Evolutionary conservation across 2,329 filamentous ascomycete species (phyloP).

Genomic region (Pseudocercospora macadamiae): DNA sequence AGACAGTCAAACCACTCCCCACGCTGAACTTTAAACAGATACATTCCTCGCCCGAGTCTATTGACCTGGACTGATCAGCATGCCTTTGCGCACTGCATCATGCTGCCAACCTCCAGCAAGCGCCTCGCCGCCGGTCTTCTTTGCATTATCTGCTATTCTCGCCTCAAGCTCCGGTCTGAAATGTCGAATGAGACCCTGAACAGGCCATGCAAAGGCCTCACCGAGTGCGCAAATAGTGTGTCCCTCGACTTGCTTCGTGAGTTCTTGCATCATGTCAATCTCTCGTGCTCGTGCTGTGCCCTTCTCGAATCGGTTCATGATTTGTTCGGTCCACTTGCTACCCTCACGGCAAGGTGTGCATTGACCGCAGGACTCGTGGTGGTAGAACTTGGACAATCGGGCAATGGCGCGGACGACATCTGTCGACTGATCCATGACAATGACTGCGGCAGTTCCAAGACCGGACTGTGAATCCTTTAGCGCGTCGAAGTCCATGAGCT

Average conservation of each 20-base stretch:
- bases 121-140: constrained; percentile 71
- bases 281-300: constrained; percentile 86
- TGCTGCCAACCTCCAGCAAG: constrained; percentile 88
- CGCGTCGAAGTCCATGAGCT: constrained; percentile 98
- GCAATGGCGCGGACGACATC: constrained; percentile 94
- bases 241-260: constrained; percentile 98
- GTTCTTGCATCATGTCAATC: constrained; percentile 99
- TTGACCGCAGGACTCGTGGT: constrained; percentile 97
- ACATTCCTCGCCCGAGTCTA: constrained; percentile 50
- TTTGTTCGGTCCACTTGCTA: constrained; percentile 98
- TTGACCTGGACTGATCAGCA: constrained; percentile 86
- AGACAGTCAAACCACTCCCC: not conserved
- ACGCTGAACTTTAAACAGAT: constrained; percentile 5
- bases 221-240: constrained; percentile 98
- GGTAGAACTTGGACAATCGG: constrained; percentile 93
- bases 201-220: constrained; percentile 97
- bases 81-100: constrained; percentile 73
- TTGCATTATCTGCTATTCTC: constrained; percentile 78
- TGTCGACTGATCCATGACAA: constrained; percentile 98
- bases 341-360: constrained; percentile 99
- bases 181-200: constrained; percentile 96
- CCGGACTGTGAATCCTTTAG: constrained; percentile 97
- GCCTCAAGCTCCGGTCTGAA: constrained; percentile 96
- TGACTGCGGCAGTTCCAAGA: constrained; percentile 94
- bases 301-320: constrained; percentile 95